phyloP scores from a whole-genome alignment of 805 yeast species.

The Candida schatavii region DNA sequence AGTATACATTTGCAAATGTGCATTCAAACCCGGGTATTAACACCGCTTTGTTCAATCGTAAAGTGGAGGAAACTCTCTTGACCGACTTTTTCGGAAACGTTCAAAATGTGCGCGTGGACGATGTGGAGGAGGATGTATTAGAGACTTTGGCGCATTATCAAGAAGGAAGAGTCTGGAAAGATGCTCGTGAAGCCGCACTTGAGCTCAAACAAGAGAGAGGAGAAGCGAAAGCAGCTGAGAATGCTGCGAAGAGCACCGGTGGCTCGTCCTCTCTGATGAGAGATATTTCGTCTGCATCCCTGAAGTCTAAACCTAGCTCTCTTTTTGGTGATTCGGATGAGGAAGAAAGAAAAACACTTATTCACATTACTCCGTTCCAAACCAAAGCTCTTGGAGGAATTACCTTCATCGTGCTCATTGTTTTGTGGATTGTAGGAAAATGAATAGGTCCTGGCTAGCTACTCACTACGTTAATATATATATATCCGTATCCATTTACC shows the following conservation, averaged over 20 bases:
- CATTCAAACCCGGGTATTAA: constrained; percentile 94
- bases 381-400: constrained; percentile 14
- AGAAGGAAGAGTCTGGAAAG: constrained; percentile 14
- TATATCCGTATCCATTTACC: background rate
- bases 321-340: constrained; percentile 4
- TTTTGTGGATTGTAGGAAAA: constrained; percentile 20
- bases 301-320: background rate
- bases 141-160: constrained; percentile 33
- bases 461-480: background rate
- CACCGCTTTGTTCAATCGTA: constrained; percentile 70
- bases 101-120: constrained; percentile 69
- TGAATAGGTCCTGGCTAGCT: background rate
- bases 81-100: constrained; percentile 96
- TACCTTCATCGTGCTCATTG: constrained; percentile 16
- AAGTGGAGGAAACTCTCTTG: constrained; percentile 64
- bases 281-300: background rate
- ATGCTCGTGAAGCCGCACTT: constrained; percentile 1
- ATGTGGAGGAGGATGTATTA: constrained; percentile 49
- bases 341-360: constrained; percentile 5
- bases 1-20: constrained; percentile 78
- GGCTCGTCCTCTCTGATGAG: background rate
- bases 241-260: background rate
- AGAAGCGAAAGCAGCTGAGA: no score
- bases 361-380: constrained; percentile 11
- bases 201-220: constrained; percentile 2